These are phyloP conservation scores for Teunomyces stri DNA, from an alignment of 805 yeast genomes.

Conservation along the genomic window DNA sequence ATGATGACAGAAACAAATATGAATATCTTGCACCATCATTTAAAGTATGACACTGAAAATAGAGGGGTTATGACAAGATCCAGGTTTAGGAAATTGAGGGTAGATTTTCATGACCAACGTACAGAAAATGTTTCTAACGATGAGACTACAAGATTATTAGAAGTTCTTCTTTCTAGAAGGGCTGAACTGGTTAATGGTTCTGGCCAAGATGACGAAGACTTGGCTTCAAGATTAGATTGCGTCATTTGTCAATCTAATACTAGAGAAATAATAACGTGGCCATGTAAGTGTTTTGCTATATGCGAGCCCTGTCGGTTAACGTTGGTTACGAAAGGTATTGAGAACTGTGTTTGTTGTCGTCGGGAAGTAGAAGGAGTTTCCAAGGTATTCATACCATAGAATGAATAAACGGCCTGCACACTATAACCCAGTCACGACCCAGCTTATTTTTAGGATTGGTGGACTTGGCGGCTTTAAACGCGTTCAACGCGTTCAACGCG, in stretches of 20 bases:
- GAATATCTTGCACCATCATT: constrained; percentile 26
- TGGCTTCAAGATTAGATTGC: constrained; percentile 48
- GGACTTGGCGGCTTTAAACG: background rate
- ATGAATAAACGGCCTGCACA: background rate
- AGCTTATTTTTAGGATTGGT: background rate
- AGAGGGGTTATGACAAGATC: constrained; percentile 35
- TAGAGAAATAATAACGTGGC: constrained; percentile 85
- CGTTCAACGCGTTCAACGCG: background rate
- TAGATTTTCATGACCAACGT: background rate
- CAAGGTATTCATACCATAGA: constrained; percentile 54
- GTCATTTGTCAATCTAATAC: constrained; percentile 78
- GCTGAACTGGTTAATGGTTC: constrained; percentile 2
- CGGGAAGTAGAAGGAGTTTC: constrained; percentile 67
- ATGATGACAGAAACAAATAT: constrained; percentile 17
- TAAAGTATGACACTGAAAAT: constrained; percentile 14
- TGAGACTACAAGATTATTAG: constrained; percentile 19
- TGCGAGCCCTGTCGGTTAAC: constrained; percentile 82
- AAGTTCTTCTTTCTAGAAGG: constrained; percentile 18
- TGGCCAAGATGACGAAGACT: constrained; percentile 24
- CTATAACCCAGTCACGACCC: background rate
- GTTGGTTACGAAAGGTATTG: constrained; percentile 67
- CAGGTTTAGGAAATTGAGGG: constrained; percentile 14
- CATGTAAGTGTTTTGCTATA: constrained; percentile 84
- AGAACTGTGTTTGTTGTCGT: constrained; percentile 84
- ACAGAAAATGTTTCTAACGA: constrained; percentile 7